Base-by-base conservation (phyloP, 169 alveolate genomes). In the Sarcocystis neurona region DNA sequence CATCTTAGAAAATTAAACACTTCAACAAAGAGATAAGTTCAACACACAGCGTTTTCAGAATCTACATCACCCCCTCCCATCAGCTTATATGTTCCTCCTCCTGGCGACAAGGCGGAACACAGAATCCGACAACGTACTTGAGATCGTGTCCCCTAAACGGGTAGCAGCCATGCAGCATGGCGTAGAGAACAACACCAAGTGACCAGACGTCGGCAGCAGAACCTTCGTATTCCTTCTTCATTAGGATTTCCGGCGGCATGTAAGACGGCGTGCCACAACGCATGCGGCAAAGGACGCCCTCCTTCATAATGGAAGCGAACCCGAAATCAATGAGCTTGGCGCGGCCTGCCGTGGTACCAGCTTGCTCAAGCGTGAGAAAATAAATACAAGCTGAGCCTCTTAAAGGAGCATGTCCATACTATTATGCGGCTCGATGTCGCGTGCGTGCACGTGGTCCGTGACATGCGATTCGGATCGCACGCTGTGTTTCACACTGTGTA, bases 211-310 rank as follows among this genome's bases (percentile, higher is more conserved):
- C 95, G n/a, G 93, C 93, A 0, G 82, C 50, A 47, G 32, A 85
- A 56, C 97, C 95, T 60, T 78, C 94, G 75, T 94, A 94, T 43
- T 93, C 96, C 74, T 88, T 89, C 48, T 93, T 93, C 41, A 82
- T 84, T 30, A 94, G 75, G 84, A 95, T 85, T 82, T 95, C 97
- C 50, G 96, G 96, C 5, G 96, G 96, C 91, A 94, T 90, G 88
- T 95, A 94, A 0, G 96, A 94, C 41, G 95, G 94, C 1, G 96
- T 91, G 1, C 97, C 96, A 80, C 96, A 94, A 94, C 93, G 93
- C 66, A 94, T 84, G 46, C 93, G 77, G 68, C 82, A 85, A 60
- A 77, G 82, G 37, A 43, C 56, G 30, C 85, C 89, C 18, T 87
- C 70, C 18, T 23, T 66, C 41, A 79, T 70, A 39, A 80, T 5